Evolutionary conservation across 2,329 filamentous ascomycete genomes (phyloP).

Genomic region (Clonostachys sp.): DNA sequence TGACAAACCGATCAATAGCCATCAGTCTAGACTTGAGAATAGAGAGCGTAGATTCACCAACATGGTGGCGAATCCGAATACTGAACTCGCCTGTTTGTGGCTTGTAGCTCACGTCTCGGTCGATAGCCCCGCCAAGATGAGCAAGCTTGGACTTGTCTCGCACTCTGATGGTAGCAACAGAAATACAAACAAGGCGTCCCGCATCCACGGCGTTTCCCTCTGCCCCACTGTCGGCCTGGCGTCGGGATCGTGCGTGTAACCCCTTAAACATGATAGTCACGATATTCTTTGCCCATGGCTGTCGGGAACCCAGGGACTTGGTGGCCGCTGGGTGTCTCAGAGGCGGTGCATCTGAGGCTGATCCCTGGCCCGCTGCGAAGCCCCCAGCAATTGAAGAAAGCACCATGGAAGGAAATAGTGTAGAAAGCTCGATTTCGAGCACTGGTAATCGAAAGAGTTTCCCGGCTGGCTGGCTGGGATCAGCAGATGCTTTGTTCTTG

Average conservation of each 20-base stretch:
- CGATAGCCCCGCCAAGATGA: conserved; percentile 48
- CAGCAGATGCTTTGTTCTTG: conserved; percentile 30
- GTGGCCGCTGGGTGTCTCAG: conserved; percentile 5
- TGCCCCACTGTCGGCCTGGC: conserved; percentile 5
- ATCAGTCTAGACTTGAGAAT: conserved; percentile 56
- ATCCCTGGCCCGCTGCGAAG: not conserved
- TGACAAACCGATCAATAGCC: conserved; percentile 66
- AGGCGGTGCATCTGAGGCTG: not conserved
- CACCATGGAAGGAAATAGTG: conserved; percentile 31
- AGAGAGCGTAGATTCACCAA: conserved; percentile 55
- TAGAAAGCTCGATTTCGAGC: conserved; percentile 42
- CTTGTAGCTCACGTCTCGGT: conserved; percentile 60
- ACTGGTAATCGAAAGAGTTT: conserved; percentile 36
- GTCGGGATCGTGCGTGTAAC: conserved; percentile 20
- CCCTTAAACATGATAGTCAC: conserved; percentile 54
- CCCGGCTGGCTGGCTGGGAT: conserved; percentile 23
- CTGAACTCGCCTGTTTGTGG: conserved; percentile 56
- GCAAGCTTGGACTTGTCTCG: conserved; percentile 48
- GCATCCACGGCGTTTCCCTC: not conserved
- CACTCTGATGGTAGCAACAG: conserved; percentile 52
- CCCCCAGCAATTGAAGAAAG: conserved; percentile 2
- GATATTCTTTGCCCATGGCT: conserved; percentile 54
- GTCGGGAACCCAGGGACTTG: conserved; percentile 14
- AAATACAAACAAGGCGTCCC: conserved; percentile 28
- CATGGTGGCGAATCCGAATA: conserved; percentile 52